Conservation (phyloP, 2,329 filamentous ascomycete species). For the Claviceps digitariae region DNA sequence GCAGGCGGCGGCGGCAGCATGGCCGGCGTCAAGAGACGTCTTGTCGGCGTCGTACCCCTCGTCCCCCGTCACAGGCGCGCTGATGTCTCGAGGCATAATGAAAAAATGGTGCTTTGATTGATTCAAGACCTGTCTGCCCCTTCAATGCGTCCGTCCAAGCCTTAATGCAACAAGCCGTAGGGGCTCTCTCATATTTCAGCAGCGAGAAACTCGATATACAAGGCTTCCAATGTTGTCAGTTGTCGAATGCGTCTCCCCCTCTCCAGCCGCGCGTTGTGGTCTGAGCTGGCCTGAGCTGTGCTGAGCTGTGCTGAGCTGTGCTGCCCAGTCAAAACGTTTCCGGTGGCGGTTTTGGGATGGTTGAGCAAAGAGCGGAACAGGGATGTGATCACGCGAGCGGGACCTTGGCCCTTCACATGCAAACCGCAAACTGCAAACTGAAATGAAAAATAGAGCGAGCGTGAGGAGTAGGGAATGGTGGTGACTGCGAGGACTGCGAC, state of each 20-base stretch:
- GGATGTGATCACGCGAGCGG: conserved; percentile 3
- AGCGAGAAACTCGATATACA: background rate
- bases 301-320: background rate
- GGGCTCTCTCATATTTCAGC: conserved; percentile 7
- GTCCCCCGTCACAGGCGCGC: background rate
- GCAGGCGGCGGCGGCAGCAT: background rate
- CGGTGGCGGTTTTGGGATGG: background rate
- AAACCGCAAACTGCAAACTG: background rate
- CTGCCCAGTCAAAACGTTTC: background rate
- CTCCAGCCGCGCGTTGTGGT: background rate
- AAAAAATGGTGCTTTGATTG: background rate
- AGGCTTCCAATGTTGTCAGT: background rate
- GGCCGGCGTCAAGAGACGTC: too few relatives aligned
- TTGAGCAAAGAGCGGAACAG: background rate
- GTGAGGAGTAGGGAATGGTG: background rate
- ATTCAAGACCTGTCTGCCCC: background rate
- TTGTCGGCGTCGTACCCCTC: conserved; percentile 22
- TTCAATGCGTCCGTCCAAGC: conserved; percentile 3
- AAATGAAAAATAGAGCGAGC: background rate
- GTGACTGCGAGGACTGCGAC: background rate
- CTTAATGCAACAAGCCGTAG: background rate
- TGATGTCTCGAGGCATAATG: conserved; percentile 4
- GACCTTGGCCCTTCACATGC: background rate
- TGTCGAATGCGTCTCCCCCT: background rate
- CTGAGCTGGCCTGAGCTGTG: background rate